Conservation (phyloP, 768 basidiomycete genomes). For the Xerocomus potaroensis region DNA sequence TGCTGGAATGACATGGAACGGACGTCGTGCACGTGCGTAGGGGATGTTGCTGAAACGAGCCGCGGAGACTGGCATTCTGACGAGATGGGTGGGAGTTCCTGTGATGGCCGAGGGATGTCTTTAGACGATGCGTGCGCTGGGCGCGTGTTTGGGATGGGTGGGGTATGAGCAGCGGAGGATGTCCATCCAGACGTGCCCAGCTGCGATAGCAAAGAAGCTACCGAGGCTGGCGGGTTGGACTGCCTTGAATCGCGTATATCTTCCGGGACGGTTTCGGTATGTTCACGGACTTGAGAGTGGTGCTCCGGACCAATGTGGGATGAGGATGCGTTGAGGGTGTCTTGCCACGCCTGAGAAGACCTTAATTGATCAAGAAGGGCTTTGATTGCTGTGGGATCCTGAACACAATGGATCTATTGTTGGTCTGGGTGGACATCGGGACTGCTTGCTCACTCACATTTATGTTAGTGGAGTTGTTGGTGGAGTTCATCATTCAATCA, state of each 20-base stretch:
- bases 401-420: constrained; percentile 4
- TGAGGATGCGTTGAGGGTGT: constrained; percentile 33
- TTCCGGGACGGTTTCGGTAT: constrained; percentile 3
- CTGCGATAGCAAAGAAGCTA: constrained; percentile 63
- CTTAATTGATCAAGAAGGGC: constrained; percentile 69
- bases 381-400: constrained; percentile 66
- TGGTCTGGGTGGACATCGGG: not conserved
- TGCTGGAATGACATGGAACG: constrained; percentile 61
- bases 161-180: constrained; percentile 8
- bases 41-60: constrained; percentile 4
- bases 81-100: constrained; percentile 11
- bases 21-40: constrained; percentile 32
- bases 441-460: constrained; percentile 50
- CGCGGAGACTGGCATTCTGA: constrained; percentile 13
- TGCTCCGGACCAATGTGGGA: constrained; percentile 4
- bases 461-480: too few relatives aligned
- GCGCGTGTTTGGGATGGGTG: constrained; percentile 7
- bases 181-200: constrained; percentile 37
- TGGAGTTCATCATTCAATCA: constrained; percentile 18
- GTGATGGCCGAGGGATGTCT: constrained; percentile 8
- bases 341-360: constrained; percentile 67
- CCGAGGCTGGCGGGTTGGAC: constrained; percentile 35
- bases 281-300: constrained; percentile 3
- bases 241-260: constrained; percentile 1
- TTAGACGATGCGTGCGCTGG: constrained; percentile 9